phyloP scores from a whole-genome alignment of 1,284 basidiomycete species.

The Ustilago cynodontis region DNA sequence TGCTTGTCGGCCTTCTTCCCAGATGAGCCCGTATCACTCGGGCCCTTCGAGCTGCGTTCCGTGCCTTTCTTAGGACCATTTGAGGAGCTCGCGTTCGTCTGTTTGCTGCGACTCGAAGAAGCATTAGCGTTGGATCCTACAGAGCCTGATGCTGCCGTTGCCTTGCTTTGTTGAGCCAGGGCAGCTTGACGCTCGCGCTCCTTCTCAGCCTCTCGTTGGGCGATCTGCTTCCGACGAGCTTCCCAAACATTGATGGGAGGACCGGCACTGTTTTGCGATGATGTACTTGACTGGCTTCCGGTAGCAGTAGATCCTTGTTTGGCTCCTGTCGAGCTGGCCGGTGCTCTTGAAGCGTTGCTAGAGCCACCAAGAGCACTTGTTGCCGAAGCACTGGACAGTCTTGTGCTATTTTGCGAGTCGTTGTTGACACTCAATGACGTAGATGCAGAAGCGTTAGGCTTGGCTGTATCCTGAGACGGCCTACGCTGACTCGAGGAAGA shows the following conservation, averaged over 20 bases:
- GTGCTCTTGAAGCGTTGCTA: conserved; percentile 7
- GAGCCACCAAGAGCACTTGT: conserved; percentile 5
- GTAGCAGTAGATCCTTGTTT: conserved; percentile 6
- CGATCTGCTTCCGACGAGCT: conserved; percentile 48
- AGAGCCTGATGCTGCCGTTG: conserved; percentile 6
- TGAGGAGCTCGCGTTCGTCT: not conserved
- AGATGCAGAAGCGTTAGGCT: conserved; percentile 3
- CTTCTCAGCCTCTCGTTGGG: conserved; percentile 46
- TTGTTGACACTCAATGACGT: conserved; percentile 3
- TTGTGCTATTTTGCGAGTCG: conserved; percentile 8
- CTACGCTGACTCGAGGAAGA: conserved; percentile 15
- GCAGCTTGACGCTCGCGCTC: conserved; percentile 27
- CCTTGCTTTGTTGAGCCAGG: conserved; percentile 22
- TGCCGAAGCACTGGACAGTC: conserved; percentile 14
- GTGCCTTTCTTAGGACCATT: conserved; percentile 13
- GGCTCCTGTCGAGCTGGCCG: not conserved
- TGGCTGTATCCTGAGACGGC: conserved; percentile 1
- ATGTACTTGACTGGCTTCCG: not conserved
- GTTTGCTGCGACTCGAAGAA: conserved; percentile 2
- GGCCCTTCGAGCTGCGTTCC: conserved; percentile 23
- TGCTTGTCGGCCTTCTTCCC: conserved; percentile 24
- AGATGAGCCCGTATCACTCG: conserved; percentile 2
- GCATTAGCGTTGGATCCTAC: conserved; percentile 1
- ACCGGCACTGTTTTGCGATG: conserved; percentile 3
- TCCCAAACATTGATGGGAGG: conserved; percentile 59